Conservation (phyloP, 805 yeast species). For the Candida sanyiensis region DNA sequence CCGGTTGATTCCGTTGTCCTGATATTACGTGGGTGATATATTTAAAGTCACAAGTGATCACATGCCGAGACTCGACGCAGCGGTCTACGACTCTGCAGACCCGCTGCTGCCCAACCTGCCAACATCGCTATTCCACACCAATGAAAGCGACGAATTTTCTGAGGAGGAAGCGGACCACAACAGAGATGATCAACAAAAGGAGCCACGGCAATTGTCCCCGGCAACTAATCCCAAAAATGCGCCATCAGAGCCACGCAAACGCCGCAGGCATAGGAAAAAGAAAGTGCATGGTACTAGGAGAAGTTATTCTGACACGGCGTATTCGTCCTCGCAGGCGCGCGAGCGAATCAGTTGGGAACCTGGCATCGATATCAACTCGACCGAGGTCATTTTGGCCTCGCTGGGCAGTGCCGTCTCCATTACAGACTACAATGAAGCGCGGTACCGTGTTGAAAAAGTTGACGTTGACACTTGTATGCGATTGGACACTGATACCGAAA, state of each 20-base stretch:
- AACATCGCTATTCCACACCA: constrained; percentile 17
- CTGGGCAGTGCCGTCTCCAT: constrained; percentile 50
- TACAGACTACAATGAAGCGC: constrained; percentile 41
- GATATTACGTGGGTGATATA: too few species aligned
- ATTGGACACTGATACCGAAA: constrained; percentile 4
- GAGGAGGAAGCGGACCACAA: constrained; percentile 12
- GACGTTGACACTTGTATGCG: constrained; percentile 28
- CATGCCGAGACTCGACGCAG: constrained; percentile 4
- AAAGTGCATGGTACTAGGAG: constrained; percentile 14
- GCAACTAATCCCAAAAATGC: too few species aligned
- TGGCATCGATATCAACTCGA: constrained; percentile 47
- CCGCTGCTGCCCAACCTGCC: constrained; percentile 38
- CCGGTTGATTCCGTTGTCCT: too few species aligned
- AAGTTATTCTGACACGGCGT: constrained; percentile 32
- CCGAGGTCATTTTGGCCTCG: constrained; percentile 44
- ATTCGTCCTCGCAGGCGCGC: constrained; percentile 31
- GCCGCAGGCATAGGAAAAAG: constrained; percentile 9
- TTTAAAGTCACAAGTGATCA: neutral
- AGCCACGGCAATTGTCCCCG: too few species aligned
- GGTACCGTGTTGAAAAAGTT: constrained; percentile 40
- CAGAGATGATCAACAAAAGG: neutral
- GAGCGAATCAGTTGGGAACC: constrained; percentile 53
- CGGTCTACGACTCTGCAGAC: constrained; percentile 36
- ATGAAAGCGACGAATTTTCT: constrained; percentile 23
- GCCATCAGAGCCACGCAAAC: neutral